Percentiles rank a stretch among this genome's conserved stretches.
Conservation (phyloP, 2,329 filamentous ascomycete species). For the Xylariaceae sp. region DNA sequence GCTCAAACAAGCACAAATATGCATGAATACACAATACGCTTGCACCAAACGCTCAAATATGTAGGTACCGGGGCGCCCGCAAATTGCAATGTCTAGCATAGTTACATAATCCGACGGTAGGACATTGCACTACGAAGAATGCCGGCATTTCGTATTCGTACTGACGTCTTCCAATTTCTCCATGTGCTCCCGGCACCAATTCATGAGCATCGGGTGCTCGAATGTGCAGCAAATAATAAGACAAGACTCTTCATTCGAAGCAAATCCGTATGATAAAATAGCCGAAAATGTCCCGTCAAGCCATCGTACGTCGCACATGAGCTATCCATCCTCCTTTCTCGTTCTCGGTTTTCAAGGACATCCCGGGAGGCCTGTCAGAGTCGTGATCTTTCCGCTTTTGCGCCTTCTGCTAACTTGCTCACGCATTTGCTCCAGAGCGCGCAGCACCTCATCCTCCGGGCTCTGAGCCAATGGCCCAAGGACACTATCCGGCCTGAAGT, state of each 20-base stretch:
- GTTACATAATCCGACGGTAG: no score
- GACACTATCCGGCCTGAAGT: conserved; percentile 58
- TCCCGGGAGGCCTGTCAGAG: background rate
- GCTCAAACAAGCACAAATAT: no score
- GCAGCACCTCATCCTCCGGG: conserved; percentile 44
- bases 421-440: conserved; percentile 33
- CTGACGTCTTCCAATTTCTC: conserved; percentile 13
- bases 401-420: background rate
- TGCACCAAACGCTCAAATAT: no score
- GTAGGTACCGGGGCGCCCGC: no score
- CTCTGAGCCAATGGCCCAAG: conserved; percentile 56
- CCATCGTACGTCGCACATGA: conserved; percentile 22
- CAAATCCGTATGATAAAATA: background rate
- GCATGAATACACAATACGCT: no score
- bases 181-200: background rate
- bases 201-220: background rate
- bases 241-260: background rate
- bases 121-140: background rate
- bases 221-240: background rate
- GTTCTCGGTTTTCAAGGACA: background rate
- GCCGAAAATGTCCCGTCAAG: conserved; percentile 24
- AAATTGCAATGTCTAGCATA: no score
- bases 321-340: conserved; percentile 7
- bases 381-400: background rate
- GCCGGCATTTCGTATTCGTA: background rate